Percentiles rank a stretch among this genome's conserved stretches.
Evolutionary conservation across 78 protist genomes (phyloP).

Genomic region (Dictyostelium capitatum): DNA sequence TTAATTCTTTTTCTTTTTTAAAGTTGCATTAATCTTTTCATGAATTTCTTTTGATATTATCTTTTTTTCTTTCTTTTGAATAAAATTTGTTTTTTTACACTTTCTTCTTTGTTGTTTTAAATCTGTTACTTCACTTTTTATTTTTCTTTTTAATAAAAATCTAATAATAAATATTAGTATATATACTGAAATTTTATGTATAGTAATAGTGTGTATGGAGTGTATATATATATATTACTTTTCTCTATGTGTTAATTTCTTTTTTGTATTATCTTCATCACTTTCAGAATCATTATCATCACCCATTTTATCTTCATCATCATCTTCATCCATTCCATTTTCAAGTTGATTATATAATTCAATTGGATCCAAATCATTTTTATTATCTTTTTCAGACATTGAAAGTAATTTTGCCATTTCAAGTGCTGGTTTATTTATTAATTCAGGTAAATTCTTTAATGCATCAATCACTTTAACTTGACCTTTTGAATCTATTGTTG

Average conservation of each 20-base stretch:
- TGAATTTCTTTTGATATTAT: conserved; percentile 26
- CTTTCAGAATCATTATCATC: conserved; percentile 1
- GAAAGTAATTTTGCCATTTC: conserved; percentile 14
- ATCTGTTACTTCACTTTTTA: conserved; percentile 13
- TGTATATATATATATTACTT: background rate
- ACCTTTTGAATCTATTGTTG: background rate
- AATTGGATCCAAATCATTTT: conserved; percentile 7
- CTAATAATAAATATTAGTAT: background rate
- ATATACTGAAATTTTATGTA: too few species aligned
- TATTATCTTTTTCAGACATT: conserved; percentile 16
- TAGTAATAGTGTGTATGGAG: background rate
- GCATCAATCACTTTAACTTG: background rate
- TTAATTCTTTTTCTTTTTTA: conserved; percentile 16
- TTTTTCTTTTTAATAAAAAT: conserved; percentile 23
- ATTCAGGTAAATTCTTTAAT: conserved; percentile 17
- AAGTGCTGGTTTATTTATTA: background rate
- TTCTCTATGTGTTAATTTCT: conserved; percentile 37
- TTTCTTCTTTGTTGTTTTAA: conserved; percentile 21
- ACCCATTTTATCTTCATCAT: conserved; percentile 1
- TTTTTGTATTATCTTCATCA: background rate
- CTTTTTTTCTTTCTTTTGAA: conserved; percentile 27
- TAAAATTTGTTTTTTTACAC: conserved; percentile 9
- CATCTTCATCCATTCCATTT: background rate
- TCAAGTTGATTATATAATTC: background rate
- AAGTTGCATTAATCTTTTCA: conserved; percentile 27